Base-by-base conservation (phyloP, 768 basidiomycete genomes). In the Lactarius akahatsu region DNA sequence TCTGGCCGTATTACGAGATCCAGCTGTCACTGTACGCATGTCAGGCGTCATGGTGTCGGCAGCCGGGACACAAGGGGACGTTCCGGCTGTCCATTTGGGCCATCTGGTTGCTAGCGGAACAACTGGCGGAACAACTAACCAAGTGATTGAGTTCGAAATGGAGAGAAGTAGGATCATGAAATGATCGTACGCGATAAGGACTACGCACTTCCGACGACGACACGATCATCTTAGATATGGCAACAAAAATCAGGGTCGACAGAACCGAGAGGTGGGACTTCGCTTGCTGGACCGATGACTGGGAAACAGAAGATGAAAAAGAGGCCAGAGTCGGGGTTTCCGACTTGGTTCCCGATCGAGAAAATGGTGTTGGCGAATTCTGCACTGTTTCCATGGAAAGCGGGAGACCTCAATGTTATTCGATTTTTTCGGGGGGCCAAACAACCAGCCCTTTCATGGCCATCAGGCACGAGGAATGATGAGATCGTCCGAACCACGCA, bases 41-140 rank as follows among this genome's bases (percentile, higher is more conserved):
- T 2, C 82, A 86, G 5, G 86, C 85, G 28, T n/a, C 20, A 18
- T 9, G 8, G n/a, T n/a, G 45, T n/a, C 8, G 8, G 18, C 7
- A 20, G n/a, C 16, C 2, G 20, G 43, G 45, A n/a, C 45, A 72
- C 85, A 86, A 5, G 85, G 85, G 8, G 86, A 86, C 79, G 16
- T 86, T 80, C 86, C 86, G 2, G 84, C 84, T 79, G 86, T 82
- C 2, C 84, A 85, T 84, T 84, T 86, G 73, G 16, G n/a, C 57
- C 54, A 54, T 57, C 20, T 28, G 64, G 30, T 57, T 32, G 9
- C 40, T 50, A 43, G 15, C 15, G 43, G 55, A 38, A 56, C 55
- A 56, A 23, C 28, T n/a, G 32, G 18, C n/a, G n/a, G 55, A 45
- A 56, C 55, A 56, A 23, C 28, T n/a, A 16, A 13, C 15, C 9